Conservation (phyloP, 192 early-diverging fungal genomes). For the Podila epigama region DNA sequence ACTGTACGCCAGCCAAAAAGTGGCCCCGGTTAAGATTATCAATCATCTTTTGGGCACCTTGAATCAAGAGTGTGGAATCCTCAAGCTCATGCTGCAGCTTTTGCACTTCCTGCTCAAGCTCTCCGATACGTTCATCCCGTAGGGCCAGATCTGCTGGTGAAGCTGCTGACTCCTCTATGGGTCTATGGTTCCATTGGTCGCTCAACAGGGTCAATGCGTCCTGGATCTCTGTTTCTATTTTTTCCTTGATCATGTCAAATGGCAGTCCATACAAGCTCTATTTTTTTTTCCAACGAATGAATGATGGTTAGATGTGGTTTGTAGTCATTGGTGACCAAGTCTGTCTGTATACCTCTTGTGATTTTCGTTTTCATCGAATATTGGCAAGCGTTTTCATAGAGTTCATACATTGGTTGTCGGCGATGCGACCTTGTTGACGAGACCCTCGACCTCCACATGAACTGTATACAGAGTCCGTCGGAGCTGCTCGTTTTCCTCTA, state of each 20-base stretch:
- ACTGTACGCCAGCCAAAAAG: slow-evolving; percentile 28
- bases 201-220: slow-evolving; percentile 34
- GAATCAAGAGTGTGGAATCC: slow-evolving; percentile 48
- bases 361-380: too few relatives aligned
- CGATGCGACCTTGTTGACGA: slow-evolving; percentile 46
- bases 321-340: too few relatives aligned
- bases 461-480: slow-evolving; percentile 48
- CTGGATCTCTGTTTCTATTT: slow-evolving; percentile 35
- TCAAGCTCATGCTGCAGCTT: slow-evolving; percentile 41
- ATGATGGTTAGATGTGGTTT: too few relatives aligned
- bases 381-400: too few relatives aligned
- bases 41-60: slow-evolving; percentile 49
- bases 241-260: slow-evolving; percentile 38
- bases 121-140: slow-evolving; percentile 38
- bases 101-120: slow-evolving; percentile 32
- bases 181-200: slow-evolving; percentile 34
- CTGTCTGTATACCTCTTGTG: too few relatives aligned
- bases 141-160: slow-evolving; percentile 26
- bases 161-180: slow-evolving; percentile 16
- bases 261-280: slow-evolving; percentile 41
- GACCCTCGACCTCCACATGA: slow-evolving; percentile 38
- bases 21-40: slow-evolving; percentile 34
- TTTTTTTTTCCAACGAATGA: too few relatives aligned
- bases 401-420: too few relatives aligned
- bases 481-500: slow-evolving; percentile 50